A percentile compares a stretch with the other conserved stretches of the same genome.
These are phyloP conservation scores for Pythium monospermum DNA, from an alignment of 352 stramenopile genomes.

Conservation along the genomic window DNA sequence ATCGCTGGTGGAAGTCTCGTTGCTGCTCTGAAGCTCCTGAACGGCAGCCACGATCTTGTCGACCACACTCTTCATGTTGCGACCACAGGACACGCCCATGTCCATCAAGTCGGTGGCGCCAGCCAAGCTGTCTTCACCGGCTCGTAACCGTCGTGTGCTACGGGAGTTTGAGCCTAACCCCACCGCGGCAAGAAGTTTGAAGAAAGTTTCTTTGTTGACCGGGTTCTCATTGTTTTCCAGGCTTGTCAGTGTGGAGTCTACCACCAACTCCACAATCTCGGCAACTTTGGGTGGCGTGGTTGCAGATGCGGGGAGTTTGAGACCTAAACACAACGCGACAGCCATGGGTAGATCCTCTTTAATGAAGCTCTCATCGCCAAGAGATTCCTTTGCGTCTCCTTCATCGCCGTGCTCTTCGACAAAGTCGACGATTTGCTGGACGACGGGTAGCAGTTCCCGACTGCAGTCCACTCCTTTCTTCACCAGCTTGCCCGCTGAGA, in stretches of 20 bases:
- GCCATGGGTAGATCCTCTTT: slow-evolving; percentile 41
- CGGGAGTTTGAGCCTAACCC: neutral
- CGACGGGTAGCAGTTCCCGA: slow-evolving; percentile 39
- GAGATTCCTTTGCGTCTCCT: slow-evolving; percentile 33
- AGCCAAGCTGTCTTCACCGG: neutral
- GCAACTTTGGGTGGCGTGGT: slow-evolving; percentile 23
- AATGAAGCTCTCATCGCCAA: slow-evolving; percentile 44
- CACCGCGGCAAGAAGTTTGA: neutral
- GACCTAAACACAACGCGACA: slow-evolving; percentile 34
- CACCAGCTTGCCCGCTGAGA: slow-evolving; percentile 33
- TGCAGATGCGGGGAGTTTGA: slow-evolving; percentile 18
- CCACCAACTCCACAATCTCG: slow-evolving; percentile 26
- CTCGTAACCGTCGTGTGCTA: neutral
- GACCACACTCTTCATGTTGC: slow-evolving; percentile 17
- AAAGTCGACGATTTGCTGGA: slow-evolving; percentile 32
- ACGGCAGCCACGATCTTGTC: slow-evolving; percentile 13
- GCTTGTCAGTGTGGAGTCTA: slow-evolving; percentile 21
- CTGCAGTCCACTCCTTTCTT: slow-evolving; percentile 43
- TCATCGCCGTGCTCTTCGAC: slow-evolving; percentile 17
- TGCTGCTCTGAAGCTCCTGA: slow-evolving; percentile 10
- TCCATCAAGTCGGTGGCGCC: slow-evolving; percentile 17
- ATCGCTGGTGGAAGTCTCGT: slow-evolving; percentile 6
- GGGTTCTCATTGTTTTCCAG: slow-evolving; percentile 11
- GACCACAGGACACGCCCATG: slow-evolving; percentile 14
- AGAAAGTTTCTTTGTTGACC: slow-evolving; percentile 10